Conservation (phyloP, 768 basidiomycete species). For the Tricholoma bakamatsutake region DNA sequence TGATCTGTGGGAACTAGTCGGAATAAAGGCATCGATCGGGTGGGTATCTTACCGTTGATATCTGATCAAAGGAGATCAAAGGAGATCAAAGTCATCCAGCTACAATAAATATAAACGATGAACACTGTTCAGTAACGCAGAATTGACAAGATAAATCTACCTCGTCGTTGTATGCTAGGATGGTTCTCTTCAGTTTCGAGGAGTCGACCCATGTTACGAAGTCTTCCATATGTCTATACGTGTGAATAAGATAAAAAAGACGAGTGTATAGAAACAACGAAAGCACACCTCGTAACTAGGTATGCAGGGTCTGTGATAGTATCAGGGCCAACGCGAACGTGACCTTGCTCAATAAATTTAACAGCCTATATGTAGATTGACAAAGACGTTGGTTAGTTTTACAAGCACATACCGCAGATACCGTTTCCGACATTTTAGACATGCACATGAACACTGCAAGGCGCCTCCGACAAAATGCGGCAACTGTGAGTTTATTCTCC, state of each 20-base stretch:
- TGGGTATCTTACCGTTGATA: neutral
- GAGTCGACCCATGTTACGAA: slow-evolving; percentile 99
- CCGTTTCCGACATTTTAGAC: slow-evolving; percentile 93
- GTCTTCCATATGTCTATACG: slow-evolving; percentile 88
- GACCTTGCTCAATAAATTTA: slow-evolving; percentile 97
- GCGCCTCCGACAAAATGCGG: slow-evolving; percentile 87
- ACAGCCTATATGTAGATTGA: slow-evolving; percentile 58
- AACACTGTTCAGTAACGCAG: slow-evolving; percentile 9
- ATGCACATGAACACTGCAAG: slow-evolving; percentile 90
- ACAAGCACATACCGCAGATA: slow-evolving; percentile 70
- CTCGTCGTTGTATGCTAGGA: slow-evolving; percentile 97
- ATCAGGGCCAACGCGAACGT: slow-evolving; percentile 94
- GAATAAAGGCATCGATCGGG: neutral
- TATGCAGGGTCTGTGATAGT: slow-evolving; percentile 95
- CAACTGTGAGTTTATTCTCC: slow-evolving; percentile 94
- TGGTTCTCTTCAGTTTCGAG: slow-evolving; percentile 91
- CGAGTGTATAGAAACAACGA: neutral
- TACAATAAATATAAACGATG: slow-evolving; percentile 22
- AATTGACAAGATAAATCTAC: slow-evolving; percentile 28
- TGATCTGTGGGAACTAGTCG: neutral
- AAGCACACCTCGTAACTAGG: slow-evolving; percentile 75
- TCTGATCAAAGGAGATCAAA: slow-evolving; percentile 72
- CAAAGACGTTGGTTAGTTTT: slow-evolving; percentile 1
- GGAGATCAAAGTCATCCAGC: slow-evolving; percentile 92
- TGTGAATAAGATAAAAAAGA: slow-evolving; percentile 2